These are phyloP conservation scores for Talaromyces pinophilus DNA, from an alignment of 2,329 filamentous ascomycete species.

Conservation along the genomic window DNA sequence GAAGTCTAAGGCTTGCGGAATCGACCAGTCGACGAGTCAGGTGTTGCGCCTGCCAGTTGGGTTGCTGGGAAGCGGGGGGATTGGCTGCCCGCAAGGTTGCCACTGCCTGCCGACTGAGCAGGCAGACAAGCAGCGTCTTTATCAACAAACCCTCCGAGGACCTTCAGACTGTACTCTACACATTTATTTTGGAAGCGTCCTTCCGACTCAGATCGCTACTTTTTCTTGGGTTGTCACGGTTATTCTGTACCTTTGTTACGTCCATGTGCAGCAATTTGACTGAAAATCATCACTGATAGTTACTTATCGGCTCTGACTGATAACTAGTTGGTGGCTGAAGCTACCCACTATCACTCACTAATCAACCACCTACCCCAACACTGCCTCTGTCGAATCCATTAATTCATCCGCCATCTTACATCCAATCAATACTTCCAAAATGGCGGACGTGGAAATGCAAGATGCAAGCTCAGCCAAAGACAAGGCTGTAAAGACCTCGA, in stretches of 20 bases:
- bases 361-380: background rate
- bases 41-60: slow-evolving; percentile 17
- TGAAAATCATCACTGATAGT: background rate
- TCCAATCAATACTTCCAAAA: slow-evolving; percentile 42
- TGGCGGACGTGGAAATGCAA: slow-evolving; percentile 97
- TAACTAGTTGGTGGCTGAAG: slow-evolving; percentile 1
- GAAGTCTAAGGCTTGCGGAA: slow-evolving; percentile 9
- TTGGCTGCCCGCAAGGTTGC: slow-evolving; percentile 20
- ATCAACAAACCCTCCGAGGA: background rate
- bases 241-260: background rate
- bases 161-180: background rate
- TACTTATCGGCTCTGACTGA: slow-evolving; percentile 1
- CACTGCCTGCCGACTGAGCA: slow-evolving; percentile 9
- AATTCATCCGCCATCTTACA: background rate
- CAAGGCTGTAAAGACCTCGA: slow-evolving; percentile 55
- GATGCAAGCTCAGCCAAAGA: slow-evolving; percentile 64
- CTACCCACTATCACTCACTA: slow-evolving; percentile 13
- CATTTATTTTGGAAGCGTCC: background rate
- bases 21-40: slow-evolving; percentile 5
- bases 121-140: background rate
- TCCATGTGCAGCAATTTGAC: background rate
- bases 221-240: background rate
- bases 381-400: background rate
- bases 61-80: slow-evolving; percentile 13
- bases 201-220: background rate